phyloP scores from a whole-genome alignment of 352 stramenopile species.

The Phytophthora chlamydospora region DNA sequence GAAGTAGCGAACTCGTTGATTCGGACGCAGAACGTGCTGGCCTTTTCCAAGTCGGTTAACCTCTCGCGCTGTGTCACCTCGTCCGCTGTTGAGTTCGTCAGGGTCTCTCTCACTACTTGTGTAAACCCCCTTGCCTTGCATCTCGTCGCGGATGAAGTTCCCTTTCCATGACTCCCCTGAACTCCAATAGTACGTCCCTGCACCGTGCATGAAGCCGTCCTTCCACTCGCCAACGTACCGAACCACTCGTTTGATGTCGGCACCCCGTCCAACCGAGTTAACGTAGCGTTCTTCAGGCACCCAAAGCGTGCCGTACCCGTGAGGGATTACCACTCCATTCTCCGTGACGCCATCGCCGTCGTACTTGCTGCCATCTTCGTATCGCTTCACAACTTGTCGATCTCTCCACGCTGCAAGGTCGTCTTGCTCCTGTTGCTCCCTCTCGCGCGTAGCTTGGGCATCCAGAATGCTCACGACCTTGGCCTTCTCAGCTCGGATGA shows the following conservation, averaged over 20 bases:
- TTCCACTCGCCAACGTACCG: constrained; percentile 59
- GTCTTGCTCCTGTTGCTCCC: constrained; percentile 37
- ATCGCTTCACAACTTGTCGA: constrained; percentile 67
- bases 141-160: constrained; percentile 62
- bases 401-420: constrained; percentile 45
- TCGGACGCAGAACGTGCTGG: constrained; percentile 29
- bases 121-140: constrained; percentile 67
- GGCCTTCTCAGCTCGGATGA: constrained; percentile 45
- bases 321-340: constrained; percentile 50
- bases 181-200: constrained; percentile 62
- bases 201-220: constrained; percentile 66
- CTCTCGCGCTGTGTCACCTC: constrained; percentile 22
- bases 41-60: constrained; percentile 13
- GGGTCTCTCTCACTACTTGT: constrained; percentile 28
- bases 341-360: constrained; percentile 58
- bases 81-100: constrained; percentile 16
- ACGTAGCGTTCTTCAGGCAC: constrained; percentile 46
- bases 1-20: constrained; percentile 55
- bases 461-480: constrained; percentile 47
- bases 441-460: constrained; percentile 33
- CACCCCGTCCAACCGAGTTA: constrained; percentile 15
- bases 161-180: constrained; percentile 65
- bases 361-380: constrained; percentile 72
- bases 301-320: constrained; percentile 66
- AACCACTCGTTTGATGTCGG: constrained; percentile 55